These are phyloP conservation scores for Cyclanthera cordifolia DNA, from an alignment of 306 rosid species.

Conservation along the genomic window DNA sequence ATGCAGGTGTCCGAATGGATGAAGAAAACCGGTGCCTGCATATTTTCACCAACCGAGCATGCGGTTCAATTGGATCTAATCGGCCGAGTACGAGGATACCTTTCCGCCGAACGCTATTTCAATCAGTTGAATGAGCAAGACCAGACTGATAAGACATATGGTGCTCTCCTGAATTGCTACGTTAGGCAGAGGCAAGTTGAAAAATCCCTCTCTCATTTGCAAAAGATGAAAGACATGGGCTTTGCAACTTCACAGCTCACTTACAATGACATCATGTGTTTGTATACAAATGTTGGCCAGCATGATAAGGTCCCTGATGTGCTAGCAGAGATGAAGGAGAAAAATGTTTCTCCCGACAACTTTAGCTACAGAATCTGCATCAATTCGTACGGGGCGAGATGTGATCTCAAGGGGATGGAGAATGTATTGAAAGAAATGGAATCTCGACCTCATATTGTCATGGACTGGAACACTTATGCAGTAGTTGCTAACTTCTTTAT, in stretches of 20 bases:
- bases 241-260: constrained; percentile 47
- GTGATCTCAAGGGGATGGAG: constrained; percentile 51
- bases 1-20: constrained; percentile 84
- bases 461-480: constrained; percentile 84
- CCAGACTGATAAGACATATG: constrained; percentile 49
- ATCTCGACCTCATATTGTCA: constrained; percentile 36
- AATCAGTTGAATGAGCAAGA: constrained; percentile 38
- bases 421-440: constrained; percentile 60
- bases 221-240: constrained; percentile 72
- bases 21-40: constrained; percentile 54
- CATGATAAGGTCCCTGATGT: constrained; percentile 56
- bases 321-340: constrained; percentile 59
- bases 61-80: constrained; percentile 77
- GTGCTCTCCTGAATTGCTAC: constrained; percentile 79
- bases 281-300: constrained; percentile 49
- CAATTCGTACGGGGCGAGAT: constrained; percentile 49
- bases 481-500: constrained; percentile 53
- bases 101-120: constrained; percentile 53
- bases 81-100: constrained; percentile 53
- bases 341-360: constrained; percentile 54
- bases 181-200: constrained; percentile 49
- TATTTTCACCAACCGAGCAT: constrained; percentile 50
- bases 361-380: constrained; percentile 77
- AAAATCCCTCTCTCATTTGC: constrained; percentile 47
- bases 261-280: constrained; percentile 72